Evolutionary conservation across 257 asterid genomes (phyloP).

Genomic region (Verbascum thapsus): DNA sequence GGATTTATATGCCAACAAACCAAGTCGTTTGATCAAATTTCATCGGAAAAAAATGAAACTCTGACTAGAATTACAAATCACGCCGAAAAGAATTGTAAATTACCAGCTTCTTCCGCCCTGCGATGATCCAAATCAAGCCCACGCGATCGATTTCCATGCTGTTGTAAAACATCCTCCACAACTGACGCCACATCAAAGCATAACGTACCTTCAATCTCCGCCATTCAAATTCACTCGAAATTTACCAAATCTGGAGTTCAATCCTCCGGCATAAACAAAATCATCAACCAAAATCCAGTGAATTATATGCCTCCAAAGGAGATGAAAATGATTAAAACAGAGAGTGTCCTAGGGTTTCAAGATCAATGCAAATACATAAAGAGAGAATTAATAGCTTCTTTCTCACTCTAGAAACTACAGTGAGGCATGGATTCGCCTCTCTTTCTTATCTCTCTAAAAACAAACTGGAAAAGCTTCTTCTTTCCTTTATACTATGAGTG

Average conservation of each 20-base stretch:
- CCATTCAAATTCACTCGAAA: slow-evolving; percentile 41
- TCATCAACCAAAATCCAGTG: slow-evolving; percentile 24
- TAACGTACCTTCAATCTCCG: slow-evolving; percentile 51
- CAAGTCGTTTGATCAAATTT: slow-evolving; percentile 10
- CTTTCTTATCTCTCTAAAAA: slow-evolving; percentile 37
- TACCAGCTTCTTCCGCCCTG: slow-evolving; percentile 96
- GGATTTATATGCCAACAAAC: slow-evolving; percentile 5
- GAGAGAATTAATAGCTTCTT: slow-evolving; percentile 25
- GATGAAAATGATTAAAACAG: slow-evolving; percentile 17
- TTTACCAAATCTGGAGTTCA: slow-evolving; percentile 22
- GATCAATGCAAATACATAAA: slow-evolving; percentile 28
- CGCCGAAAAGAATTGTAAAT: slow-evolving; percentile 5
- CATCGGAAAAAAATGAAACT: not conserved
- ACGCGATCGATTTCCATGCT: slow-evolving; percentile 74
- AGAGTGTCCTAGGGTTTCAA: slow-evolving; percentile 9
- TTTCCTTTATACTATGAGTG: slow-evolving; percentile 47
- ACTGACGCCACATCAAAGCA: slow-evolving; percentile 81
- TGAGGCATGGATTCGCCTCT: slow-evolving; percentile 34
- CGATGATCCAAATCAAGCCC: slow-evolving; percentile 88
- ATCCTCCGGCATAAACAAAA: slow-evolving; percentile 29
- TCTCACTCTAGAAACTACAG: slow-evolving; percentile 39
- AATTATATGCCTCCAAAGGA: not conserved
- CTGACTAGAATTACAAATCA: not conserved
- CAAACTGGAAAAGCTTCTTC: slow-evolving; percentile 44
- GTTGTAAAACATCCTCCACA: slow-evolving; percentile 95